Conservation (phyloP, 73 alveolate genomes). For the Paraurostyla sp. region DNA sequence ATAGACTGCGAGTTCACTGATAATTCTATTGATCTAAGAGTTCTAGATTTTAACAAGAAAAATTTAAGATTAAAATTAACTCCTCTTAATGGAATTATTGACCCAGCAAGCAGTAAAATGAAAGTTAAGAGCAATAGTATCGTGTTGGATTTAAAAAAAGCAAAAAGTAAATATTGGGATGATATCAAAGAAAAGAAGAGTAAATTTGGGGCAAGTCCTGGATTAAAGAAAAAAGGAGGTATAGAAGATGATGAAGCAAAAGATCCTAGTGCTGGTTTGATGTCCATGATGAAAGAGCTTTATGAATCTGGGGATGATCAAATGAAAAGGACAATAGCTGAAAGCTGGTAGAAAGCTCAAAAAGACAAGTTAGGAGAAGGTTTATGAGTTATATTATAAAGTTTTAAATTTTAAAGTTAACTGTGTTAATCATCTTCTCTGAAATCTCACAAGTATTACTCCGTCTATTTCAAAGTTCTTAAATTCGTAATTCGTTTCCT, state of each 20-base stretch:
- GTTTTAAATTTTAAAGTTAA: background rate
- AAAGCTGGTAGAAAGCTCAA: slow-evolving; percentile 72
- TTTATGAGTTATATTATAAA: background rate
- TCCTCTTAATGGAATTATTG: slow-evolving; percentile 51
- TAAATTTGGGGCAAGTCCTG: slow-evolving; percentile 18
- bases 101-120: slow-evolving; percentile 49
- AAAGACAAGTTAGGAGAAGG: slow-evolving; percentile 36
- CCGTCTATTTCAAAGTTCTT: slow-evolving; percentile 9
- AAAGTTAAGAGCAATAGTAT: slow-evolving; percentile 61
- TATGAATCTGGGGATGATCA: slow-evolving; percentile 77
- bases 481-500: background rate
- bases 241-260: slow-evolving; percentile 15
- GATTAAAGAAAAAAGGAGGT: slow-evolving; percentile 30
- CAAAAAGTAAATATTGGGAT: slow-evolving; percentile 28
- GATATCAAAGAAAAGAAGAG: slow-evolving; percentile 62
- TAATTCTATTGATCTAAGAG: slow-evolving; percentile 57
- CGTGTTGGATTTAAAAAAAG: slow-evolving; percentile 40
- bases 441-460: background rate
- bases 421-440: background rate
- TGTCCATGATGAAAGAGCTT: slow-evolving; percentile 81
- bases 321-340: slow-evolving; percentile 77
- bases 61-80: slow-evolving; percentile 54
- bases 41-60: slow-evolving; percentile 60
- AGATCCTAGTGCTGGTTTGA: slow-evolving; percentile 63
- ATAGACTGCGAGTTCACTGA: slow-evolving; percentile 57